A percentile compares a stretch with the other conserved stretches of the same genome.
These are phyloP conservation scores for Naegleria fowleri DNA, from an alignment of 208 protist genomes.

Conservation along the genomic window DNA sequence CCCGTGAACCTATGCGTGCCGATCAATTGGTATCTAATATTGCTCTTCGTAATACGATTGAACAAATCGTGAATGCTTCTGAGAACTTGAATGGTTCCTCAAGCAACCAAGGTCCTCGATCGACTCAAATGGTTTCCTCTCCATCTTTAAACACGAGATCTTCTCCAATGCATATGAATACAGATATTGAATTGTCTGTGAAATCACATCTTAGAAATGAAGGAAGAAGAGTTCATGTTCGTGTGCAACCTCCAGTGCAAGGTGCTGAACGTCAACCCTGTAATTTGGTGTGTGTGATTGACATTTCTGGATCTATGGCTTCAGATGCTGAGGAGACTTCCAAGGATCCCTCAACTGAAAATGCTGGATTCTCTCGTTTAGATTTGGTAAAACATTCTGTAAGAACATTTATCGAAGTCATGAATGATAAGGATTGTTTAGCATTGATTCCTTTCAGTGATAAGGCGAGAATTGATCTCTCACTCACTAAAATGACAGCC, in stretches of 20 bases:
- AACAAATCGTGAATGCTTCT: not conserved
- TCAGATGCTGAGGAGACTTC: not conserved
- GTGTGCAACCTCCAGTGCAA: not conserved
- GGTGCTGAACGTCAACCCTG: not conserved
- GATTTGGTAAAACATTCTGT: constrained; percentile 56
- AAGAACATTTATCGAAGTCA: constrained; percentile 40
- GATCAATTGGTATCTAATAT: not conserved
- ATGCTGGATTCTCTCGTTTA: constrained; percentile 46
- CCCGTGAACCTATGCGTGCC: not conserved
- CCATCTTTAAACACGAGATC: no score
- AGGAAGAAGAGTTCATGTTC: not conserved
- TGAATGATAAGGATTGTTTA: constrained; percentile 38
- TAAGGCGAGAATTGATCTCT: constrained; percentile 35
- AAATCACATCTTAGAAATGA: not conserved
- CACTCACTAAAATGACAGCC: constrained; percentile 41
- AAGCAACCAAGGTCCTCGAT: no score
- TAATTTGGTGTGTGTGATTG: not conserved
- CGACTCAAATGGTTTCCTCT: no score
- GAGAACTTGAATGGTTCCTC: not conserved
- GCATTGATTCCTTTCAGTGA: constrained; percentile 42
- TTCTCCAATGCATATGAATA: no score
- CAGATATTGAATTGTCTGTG: not conserved
- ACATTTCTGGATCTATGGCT: not conserved
- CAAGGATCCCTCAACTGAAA: constrained; percentile 35
- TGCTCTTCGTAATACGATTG: not conserved